Percentiles rank a stretch among this genome's conserved stretches.
phyloP scores from a whole-genome alignment of 495 filamentous ascomycete genomes.

The Durotheca rogersii region DNA sequence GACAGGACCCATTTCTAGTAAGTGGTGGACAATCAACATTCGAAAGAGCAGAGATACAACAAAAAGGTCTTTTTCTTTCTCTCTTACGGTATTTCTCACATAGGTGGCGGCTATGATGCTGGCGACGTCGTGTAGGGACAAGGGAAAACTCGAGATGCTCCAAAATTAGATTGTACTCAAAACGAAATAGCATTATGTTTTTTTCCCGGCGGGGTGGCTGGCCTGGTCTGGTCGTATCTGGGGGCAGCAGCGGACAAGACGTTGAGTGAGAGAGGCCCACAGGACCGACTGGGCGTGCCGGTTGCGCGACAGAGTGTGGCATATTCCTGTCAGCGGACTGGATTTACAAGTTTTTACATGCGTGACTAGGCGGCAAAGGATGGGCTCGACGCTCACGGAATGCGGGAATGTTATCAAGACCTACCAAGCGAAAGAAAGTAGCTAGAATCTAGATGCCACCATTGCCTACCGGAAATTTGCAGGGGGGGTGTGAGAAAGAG shows the following conservation, averaged over 20 bases:
- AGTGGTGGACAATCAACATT: conserved; percentile 12
- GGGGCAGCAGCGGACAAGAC: conserved; percentile 7
- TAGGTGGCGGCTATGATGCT: conserved; percentile 11
- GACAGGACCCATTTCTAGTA: conserved; percentile 3
- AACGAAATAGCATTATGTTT: conserved; percentile 30
- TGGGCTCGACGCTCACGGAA: not conserved
- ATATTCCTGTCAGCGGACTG: not conserved
- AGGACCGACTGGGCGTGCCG: conserved; percentile 6
- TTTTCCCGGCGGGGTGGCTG: conserved; percentile 19
- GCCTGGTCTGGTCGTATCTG: not conserved
- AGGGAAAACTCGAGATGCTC: conserved; percentile 26
- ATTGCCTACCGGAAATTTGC: too few relatives aligned
- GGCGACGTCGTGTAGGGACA: conserved; percentile 18
- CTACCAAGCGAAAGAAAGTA: too few relatives aligned
- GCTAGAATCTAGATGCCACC: too few relatives aligned
- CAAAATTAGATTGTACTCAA: conserved; percentile 34
- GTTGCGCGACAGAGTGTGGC: conserved; percentile 3
- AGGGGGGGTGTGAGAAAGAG: too few relatives aligned
- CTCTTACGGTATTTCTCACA: conserved; percentile 5
- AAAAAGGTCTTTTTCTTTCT: conserved; percentile 9
- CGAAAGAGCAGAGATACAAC: conserved; percentile 2
- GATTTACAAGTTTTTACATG: conserved; percentile 4
- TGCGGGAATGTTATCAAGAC: conserved; percentile 1
- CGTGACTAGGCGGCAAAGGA: conserved; percentile 5
- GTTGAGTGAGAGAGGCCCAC: conserved; percentile 18